phyloP scores from a whole-genome alignment of 2,329 filamentous ascomycete species.

The Xylaria hypoxylon region DNA sequence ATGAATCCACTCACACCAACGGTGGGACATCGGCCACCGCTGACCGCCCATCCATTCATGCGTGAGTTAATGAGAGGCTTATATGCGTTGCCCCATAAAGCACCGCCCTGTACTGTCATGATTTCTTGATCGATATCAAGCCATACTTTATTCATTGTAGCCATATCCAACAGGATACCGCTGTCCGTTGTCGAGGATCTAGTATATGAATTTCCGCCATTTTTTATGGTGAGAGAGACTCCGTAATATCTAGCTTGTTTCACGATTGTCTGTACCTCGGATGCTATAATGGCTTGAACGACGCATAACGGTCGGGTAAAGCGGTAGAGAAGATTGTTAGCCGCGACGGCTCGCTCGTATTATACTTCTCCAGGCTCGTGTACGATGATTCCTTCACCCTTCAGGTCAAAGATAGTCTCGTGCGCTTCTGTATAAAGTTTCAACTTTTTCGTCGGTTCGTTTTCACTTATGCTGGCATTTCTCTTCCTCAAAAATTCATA shows the following conservation, averaged over 20 bases:
- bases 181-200: constrained; percentile 45
- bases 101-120: constrained; percentile 47
- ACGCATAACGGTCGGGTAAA: constrained; percentile 12
- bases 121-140: constrained; percentile 39
- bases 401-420: too few species aligned
- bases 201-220: constrained; percentile 11
- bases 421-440: too few species aligned
- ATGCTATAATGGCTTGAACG: not conserved
- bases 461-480: too few species aligned
- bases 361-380: not conserved
- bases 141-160: constrained; percentile 46
- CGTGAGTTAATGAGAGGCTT: constrained; percentile 45
- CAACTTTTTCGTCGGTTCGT: too few species aligned
- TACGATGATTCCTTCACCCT: not conserved
- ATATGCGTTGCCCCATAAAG: constrained; percentile 51
- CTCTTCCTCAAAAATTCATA: too few species aligned
- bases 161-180: constrained; percentile 50
- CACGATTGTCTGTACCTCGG: not conserved
- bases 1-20: constrained; percentile 23
- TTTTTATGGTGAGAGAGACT: constrained; percentile 2
- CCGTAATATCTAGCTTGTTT: not conserved
- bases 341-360: constrained; percentile 18
- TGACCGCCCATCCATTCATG: constrained; percentile 44
- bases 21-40: constrained; percentile 49
- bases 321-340: constrained; percentile 23